A percentile compares a stretch with the other conserved stretches of the same genome.
Evolutionary conservation across 805 yeast genomes (phyloP).

Genomic region (Candida endomychidarum): DNA sequence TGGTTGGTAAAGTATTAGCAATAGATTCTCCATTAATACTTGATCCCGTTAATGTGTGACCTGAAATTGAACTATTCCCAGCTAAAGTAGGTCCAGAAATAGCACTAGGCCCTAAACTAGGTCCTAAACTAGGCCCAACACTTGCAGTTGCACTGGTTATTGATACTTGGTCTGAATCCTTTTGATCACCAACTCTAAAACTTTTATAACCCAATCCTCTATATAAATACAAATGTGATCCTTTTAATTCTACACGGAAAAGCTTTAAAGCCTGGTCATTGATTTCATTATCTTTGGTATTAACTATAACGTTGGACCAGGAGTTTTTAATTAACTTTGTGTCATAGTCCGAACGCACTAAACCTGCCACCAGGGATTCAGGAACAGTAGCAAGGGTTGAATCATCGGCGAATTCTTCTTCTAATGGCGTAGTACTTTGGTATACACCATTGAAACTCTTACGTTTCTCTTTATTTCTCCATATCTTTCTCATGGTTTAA

Average conservation of each 20-base stretch:
- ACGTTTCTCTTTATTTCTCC: constrained; percentile 24
- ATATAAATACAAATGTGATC: constrained; percentile 62
- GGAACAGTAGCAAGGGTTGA: constrained; percentile 6
- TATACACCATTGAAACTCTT: constrained; percentile 9
- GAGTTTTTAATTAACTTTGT: constrained; percentile 26
- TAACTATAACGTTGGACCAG: constrained; percentile 40
- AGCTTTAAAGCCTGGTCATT: constrained; percentile 43
- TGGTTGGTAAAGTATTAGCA: not conserved
- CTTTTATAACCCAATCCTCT: constrained; percentile 47
- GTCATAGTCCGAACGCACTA: constrained; percentile 30
- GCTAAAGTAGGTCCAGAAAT: constrained; percentile 7
- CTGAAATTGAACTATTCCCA: no score
- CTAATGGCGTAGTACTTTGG: not conserved
- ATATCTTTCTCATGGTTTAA: constrained; percentile 28
- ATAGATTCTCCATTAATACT: not conserved
- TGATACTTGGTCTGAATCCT: constrained; percentile 13
- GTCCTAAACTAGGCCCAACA: constrained; percentile 8
- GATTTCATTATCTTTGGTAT: constrained; percentile 26
- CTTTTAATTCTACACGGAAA: constrained; percentile 66
- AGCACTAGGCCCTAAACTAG: not conserved
- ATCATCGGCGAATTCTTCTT: constrained; percentile 6
- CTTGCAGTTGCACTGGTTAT: constrained; percentile 1
- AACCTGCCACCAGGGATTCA: not conserved
- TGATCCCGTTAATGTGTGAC: no score
- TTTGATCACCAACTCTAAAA: constrained; percentile 19